These are phyloP conservation scores for Skeletonema menzelii DNA, from an alignment of 108 stramenopile genomes.

Conservation along the genomic window DNA sequence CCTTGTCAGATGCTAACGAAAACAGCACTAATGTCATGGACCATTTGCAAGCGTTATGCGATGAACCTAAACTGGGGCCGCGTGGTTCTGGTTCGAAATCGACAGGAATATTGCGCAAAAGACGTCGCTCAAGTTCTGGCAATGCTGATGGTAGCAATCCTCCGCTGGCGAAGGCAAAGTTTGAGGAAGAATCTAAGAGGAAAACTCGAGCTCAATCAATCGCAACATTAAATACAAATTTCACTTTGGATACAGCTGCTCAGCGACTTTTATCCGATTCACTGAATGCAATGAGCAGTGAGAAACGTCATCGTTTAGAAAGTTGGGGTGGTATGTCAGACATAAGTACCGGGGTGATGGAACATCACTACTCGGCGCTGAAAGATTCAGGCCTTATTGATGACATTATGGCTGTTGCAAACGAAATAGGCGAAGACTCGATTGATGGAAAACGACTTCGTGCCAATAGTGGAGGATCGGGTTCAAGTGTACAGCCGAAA, in stretches of 20 bases:
- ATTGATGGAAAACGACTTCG: constrained; percentile 15
- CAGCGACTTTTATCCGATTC: constrained; percentile 17
- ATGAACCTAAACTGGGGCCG: constrained; percentile 16
- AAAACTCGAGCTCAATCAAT: constrained; percentile 28
- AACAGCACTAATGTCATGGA: constrained; percentile 30
- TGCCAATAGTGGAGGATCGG: constrained; percentile 23
- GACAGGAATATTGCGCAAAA: constrained; percentile 24
- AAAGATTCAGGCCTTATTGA: constrained; percentile 50
- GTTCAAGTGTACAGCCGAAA: constrained; percentile 18
- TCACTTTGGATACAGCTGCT: constrained; percentile 28
- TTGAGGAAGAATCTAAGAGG: constrained; percentile 18
- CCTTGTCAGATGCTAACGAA: constrained; percentile 7
- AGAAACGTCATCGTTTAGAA: constrained; percentile 65
- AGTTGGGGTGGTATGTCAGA: constrained; percentile 92
- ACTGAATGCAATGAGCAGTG: constrained; percentile 15
- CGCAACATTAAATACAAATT: constrained; percentile 17
- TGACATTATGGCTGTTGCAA: constrained; percentile 64
- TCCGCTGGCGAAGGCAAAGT: constrained; percentile 12
- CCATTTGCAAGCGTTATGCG: constrained; percentile 42
- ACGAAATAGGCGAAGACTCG: constrained; percentile 38
- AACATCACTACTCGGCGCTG: constrained; percentile 20
- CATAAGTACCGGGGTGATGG: constrained; percentile 48
- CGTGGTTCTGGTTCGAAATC: constrained; percentile 13
- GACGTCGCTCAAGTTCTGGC: constrained; percentile 13
- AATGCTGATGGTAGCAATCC: constrained; percentile 1